Evolutionary conservation across 257 asterid species (phyloP), one percentile per base, ranked within the genome.

Genomic region (Solanum okadae): DNA sequence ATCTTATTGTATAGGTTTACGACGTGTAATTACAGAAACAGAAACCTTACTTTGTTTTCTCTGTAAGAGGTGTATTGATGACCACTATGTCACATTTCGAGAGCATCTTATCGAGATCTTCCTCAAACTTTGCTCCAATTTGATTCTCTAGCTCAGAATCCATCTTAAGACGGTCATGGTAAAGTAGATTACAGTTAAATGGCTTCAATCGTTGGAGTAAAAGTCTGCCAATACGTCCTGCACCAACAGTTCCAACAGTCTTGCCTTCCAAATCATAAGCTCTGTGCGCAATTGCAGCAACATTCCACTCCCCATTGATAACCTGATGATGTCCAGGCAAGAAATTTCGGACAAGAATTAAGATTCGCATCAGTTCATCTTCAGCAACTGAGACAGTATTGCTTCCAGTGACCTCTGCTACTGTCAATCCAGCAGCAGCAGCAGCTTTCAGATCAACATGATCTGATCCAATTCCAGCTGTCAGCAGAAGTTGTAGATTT

Each of bases 221-320:
- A 22, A 95, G 95, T 89, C 89, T 92, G 37, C 99, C 99, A 65
- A 97, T 96, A 6, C 98, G 95, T 34, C 99, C 99, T 20, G 98
- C 99, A 52, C 99, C 99, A 87, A 97, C 97, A 10, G 99, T 97
- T 84, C 99, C 99, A 82, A 97, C 98, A n/a, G 99, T 97, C 93
- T 97, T 97, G 12, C 98, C 99, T 91, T 97, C 99, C 35, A 97
- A 97, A 92, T 96, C 99, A 83, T 97, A 97, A 71, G 99, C 95
- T 76, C 99, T 91, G 92, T 97, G 67, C 82, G 99, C 94, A 91
- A 96, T 93, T 77, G 94, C 98, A 15, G 99, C 97, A 75, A 97
- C 99, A 59, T 97, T 91, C 99, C 99, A 97, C 12, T 97, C 99
- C 34, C 99, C 99, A 27, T 8, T 92, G 38, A 94, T 92, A 65